Base-by-base conservation (phyloP, 176 grass and related monocot genomes). In the Melocanna baccifera region DNA sequence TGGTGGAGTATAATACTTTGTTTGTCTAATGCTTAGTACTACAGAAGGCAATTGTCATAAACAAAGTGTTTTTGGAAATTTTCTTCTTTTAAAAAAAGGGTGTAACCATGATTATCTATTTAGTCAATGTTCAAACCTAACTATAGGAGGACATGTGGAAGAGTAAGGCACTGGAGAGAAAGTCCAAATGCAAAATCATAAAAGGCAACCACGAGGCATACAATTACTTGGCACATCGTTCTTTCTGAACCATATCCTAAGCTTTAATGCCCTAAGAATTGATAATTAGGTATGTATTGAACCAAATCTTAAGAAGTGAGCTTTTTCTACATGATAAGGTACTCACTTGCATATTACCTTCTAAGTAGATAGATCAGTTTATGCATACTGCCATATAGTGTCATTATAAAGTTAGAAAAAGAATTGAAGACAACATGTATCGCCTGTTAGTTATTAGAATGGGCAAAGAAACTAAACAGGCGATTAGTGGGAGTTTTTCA, bases 1-100 rank as follows among this genome's bases (percentile, higher is more conserved):
- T 69, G 13, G 7, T 69, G n/a, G 16, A 61, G 16, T 75, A 67
- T 63, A 25, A 64, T 20, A 64, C 43, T 65, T 57, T 34, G 30
- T 47, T 56, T 37, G 6, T 8, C 22, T 79, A 80, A 85, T 69
- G 68, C 63, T 80, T 69, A 42, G 65, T 28, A 81, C 18, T 9
- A 73, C 23, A 64, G 59, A 39, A 71, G 29, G 3, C 64, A 26
- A 34, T 6, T 36, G 26, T 7, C 41, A 45, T 11, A 16, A 76
- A 67, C 23, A 79, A 79, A 34, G 46, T 42, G 4, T 36, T 71
- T n/a, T 77, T 34, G 5, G 67, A 57, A 45, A 19, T 42, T 66
- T 12, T 55, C 16, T 79, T 67, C 15, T 71, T 75, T 68, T 4
- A 57, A 32, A 22, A 22, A 66, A 78, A 20, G 39, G n/a, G 47